phyloP scores from a whole-genome alignment of 768 basidiomycete species.

The Grammothele lineata region DNA sequence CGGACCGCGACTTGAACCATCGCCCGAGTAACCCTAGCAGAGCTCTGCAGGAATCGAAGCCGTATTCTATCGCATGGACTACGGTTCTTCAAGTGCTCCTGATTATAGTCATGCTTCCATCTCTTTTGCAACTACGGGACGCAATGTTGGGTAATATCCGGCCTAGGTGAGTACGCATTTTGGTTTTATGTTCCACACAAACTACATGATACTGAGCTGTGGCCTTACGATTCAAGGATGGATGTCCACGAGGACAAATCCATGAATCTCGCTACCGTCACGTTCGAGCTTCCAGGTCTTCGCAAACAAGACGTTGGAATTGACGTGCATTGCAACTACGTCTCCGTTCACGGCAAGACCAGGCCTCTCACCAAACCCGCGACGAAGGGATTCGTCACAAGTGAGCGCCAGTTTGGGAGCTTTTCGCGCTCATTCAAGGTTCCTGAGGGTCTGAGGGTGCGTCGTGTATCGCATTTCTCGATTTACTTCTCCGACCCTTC shows the following conservation, averaged over 20 bases:
- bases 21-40: too few species aligned
- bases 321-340: conserved; percentile 45
- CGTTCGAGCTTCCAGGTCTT: conserved; percentile 56
- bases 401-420: conserved; percentile 27
- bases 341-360: conserved; percentile 49
- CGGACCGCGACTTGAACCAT: too few species aligned
- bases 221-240: conserved; percentile 35
- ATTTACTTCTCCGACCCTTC: too few species aligned
- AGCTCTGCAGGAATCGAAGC: too few species aligned
- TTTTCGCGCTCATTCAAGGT: conserved; percentile 25
- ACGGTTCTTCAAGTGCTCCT: too few species aligned
- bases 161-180: too few species aligned
- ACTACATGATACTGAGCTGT: too few species aligned
- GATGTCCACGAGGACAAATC: conserved; percentile 49
- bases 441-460: not conserved
- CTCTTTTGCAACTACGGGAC: too few species aligned
- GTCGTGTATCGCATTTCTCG: not conserved
- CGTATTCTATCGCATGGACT: too few species aligned
- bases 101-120: too few species aligned
- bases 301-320: conserved; percentile 47
- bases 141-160: too few species aligned
- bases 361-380: conserved; percentile 30
- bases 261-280: conserved; percentile 46
- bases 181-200: too few species aligned
- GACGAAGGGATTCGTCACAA: conserved; percentile 31